Evolutionary conservation across 768 basidiomycete genomes (phyloP).

Genomic region (Leccinellum luteum): DNA sequence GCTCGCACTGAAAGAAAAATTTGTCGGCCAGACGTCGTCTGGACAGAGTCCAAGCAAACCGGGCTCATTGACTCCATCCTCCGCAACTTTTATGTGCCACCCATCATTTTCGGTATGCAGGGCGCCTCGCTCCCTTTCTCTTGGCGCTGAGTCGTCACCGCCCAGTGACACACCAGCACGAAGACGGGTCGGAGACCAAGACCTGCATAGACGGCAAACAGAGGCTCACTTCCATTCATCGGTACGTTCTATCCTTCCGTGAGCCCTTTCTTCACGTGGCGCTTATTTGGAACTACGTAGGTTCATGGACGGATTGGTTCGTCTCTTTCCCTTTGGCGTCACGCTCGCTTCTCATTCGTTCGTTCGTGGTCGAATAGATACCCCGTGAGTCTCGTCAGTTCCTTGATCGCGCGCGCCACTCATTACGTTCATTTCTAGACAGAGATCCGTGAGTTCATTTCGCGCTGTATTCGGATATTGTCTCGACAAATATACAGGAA

Average conservation of each 20-base stretch:
- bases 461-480: fast-evolving
- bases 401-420: background rate
- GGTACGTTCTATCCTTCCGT: constrained; percentile 39
- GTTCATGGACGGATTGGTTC: constrained; percentile 69
- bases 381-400: constrained; percentile 41
- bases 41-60: constrained; percentile 73
- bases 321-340: constrained; percentile 21
- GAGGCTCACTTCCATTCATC: constrained; percentile 68
- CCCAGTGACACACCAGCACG: constrained; percentile 46
- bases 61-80: constrained; percentile 76
- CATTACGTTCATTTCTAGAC: constrained; percentile 22
- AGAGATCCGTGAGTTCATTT: constrained; percentile 44
- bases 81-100: constrained; percentile 78
- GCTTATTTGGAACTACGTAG: constrained; percentile 29
- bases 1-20: background rate
- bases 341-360: constrained; percentile 3
- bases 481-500: constrained; percentile 7
- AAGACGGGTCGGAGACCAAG: constrained; percentile 64
- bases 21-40: constrained; percentile 59
- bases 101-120: constrained; percentile 67
- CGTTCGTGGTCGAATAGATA: constrained; percentile 39
- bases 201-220: constrained; percentile 84
- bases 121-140: background rate
- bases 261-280: background rate
- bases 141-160: background rate